Base-by-base conservation (phyloP, 1,139 yeast species). In the Zhuliangozyma parablackwelliae region DNA sequence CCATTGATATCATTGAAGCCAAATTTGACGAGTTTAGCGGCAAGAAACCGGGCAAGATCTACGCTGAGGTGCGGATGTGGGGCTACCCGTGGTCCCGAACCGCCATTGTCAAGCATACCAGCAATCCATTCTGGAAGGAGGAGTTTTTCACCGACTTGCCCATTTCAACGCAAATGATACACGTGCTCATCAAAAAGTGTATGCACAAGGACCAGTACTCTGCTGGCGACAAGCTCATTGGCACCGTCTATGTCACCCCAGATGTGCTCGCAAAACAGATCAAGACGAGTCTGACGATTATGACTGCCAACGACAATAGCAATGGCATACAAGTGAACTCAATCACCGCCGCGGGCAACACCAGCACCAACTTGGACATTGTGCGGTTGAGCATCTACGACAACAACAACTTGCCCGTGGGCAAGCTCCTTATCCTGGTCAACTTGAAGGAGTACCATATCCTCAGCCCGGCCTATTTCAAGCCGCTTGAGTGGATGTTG, bases 81-180 rank as follows among this genome's bases (percentile, higher is more conserved):
- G 80, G 76, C 6, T 64, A 72, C 21, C 78, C 82, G 0, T 81
- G 87, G 86, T 80, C 81, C 31, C 65, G 82, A 48, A 82, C 90
- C 0, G 80, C 88, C 0, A 59, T 72, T 16, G 85, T 82, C 0
- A 58, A 64, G 28, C 65, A 68, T 39, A 57, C 73, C 0, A 49
- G 55, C 9, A 68, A 72, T 40, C 85, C 87, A 3, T 84, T 84
- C 53, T 84, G 90, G 86, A 80, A 84, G 52, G 90, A 84, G 50
- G 73, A 69, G 32, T 78, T 80, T 49, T 59, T 71, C 2, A 60
- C 85, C 9, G 77, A 79, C 38, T 63, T 81, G 42, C 72, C 86
- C 0, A 65, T 80, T 11, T 68, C 72, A 34, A 72, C 82, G 1
- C 75, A 74, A 41, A 66, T 69, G 53, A 61, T 81, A 35, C 74